Evolutionary conservation across 1,139 yeast species (phyloP), one percentile per base, ranked within the genome.

Genomic region (Saccharomyces pastorianus): DNA sequence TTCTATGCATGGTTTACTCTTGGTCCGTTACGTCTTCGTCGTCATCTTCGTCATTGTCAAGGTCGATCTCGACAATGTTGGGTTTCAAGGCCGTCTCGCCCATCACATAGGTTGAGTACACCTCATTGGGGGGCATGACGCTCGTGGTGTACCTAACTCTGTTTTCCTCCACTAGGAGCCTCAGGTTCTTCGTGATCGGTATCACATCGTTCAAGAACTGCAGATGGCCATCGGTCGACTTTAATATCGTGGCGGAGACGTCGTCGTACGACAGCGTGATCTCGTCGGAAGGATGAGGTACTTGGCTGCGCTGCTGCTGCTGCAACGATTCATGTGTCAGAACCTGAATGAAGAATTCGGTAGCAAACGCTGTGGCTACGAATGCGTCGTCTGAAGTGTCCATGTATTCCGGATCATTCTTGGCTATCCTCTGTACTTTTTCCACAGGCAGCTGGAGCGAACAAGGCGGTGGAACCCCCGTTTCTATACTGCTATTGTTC

Each of bases 341-440:
- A 62, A 85, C 81, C 69, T 87, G 88, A 11, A 91, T 79, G 68
- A 93, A 91, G 49, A 88, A 72, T 65, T 91, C 96, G 0, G 96
- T 85, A 4, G 97, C 96, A 49, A 88, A 80, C 0, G 95, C 95
- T 1, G 95, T 79, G 14, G 96, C 84, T 61, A 84, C 85, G 11
- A 87, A 88, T 0, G 96, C 95, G 42, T 85, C 77, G 54, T 83
- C 85, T 1, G 95, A 81, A 3, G 93, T 84, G 1, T 88, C 81
- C 17, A 79, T 73, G 61, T 86, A 88, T 49, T 88, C 96, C 11
- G 95, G 93, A 66, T 93, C 99, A 69, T 87, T 81, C 65, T 87
- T 89, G 66, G 95, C 83, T 55, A 91, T 87, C 64, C 85, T 79
- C 67, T 88, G 89, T 59, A 91, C 85, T 61, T 90, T 85, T 1